phyloP scores from a whole-genome alignment of 495 filamentous ascomycete species.

The Darksidea phi region DNA sequence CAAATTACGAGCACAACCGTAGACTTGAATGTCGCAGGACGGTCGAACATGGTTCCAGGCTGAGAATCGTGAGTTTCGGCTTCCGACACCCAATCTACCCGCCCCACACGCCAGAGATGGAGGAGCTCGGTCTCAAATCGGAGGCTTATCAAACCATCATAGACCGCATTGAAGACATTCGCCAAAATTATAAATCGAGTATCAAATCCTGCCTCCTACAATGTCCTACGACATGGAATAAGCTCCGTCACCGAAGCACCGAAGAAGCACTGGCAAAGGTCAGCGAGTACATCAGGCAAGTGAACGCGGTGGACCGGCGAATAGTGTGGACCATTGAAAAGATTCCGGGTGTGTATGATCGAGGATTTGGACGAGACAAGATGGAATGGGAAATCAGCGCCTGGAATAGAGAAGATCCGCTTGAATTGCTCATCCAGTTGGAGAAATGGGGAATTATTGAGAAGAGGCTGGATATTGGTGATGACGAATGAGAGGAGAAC shows the following conservation, averaged over 20 bases:
- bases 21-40: slow-evolving; percentile 19
- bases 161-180: slow-evolving; percentile 9
- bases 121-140: slow-evolving; percentile 12
- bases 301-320: slow-evolving; percentile 7
- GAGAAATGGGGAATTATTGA: slow-evolving; percentile 30
- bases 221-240: not conserved
- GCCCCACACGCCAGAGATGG: slow-evolving; percentile 24
- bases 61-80: slow-evolving; percentile 16
- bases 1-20: slow-evolving; percentile 23
- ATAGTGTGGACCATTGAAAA: slow-evolving; percentile 26
- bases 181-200: not conserved
- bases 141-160: slow-evolving; percentile 5
- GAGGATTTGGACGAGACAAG: not conserved
- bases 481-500: slow-evolving; percentile 6
- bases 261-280: slow-evolving; percentile 15
- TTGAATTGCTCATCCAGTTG: slow-evolving; percentile 29
- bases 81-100: slow-evolving; percentile 25
- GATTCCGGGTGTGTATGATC: slow-evolving; percentile 18
- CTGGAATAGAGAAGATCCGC: slow-evolving; percentile 24
- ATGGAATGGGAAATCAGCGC: slow-evolving; percentile 27
- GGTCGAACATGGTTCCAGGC: slow-evolving; percentile 18
- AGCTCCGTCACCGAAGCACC: not conserved
- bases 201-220: not conserved
- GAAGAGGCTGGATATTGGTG: slow-evolving; percentile 18
- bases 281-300: slow-evolving; percentile 14